A percentile compares a stretch with the other conserved stretches of the same genome.
Conservation (phyloP, 352 stramenopile genomes). For the Phytophthora pistaciae region DNA sequence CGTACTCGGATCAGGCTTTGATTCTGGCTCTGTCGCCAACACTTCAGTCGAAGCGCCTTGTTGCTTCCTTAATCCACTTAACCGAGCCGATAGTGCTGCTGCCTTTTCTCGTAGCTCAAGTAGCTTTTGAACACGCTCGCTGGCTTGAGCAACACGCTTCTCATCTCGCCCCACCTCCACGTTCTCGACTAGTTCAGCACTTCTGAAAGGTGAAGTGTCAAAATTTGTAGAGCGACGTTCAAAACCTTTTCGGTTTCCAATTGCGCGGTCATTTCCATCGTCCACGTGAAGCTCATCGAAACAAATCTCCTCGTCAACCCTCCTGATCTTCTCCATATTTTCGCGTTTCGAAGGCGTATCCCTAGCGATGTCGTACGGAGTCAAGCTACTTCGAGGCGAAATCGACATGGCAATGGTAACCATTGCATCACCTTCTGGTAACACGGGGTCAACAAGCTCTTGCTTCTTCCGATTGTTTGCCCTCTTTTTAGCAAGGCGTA, state of each 20-base stretch:
- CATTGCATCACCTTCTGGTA: not conserved
- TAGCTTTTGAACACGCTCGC: conserved; percentile 35
- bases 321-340: not conserved
- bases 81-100: conserved; percentile 23
- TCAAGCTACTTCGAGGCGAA: not conserved
- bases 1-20: not conserved
- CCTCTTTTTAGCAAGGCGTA: conserved; percentile 33
- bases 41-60: not conserved
- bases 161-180: not conserved
- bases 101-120: conserved; percentile 37
- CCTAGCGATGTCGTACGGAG: not conserved
- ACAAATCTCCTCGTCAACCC: conserved; percentile 6
- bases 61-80: conserved; percentile 30
- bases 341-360: not conserved
- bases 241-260: conserved; percentile 18
- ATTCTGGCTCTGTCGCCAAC: not conserved
- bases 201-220: not conserved
- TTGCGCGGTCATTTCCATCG: conserved; percentile 29
- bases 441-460: not conserved
- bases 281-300: conserved; percentile 15
- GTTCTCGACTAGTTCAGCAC: not conserved
- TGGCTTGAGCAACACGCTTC: not conserved
- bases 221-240: not conserved
- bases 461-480: conserved; percentile 8
- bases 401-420: not conserved